These are phyloP conservation scores for Xylaria digitata DNA, from an alignment of 2,329 filamentous ascomycete species.

Conservation along the genomic window DNA sequence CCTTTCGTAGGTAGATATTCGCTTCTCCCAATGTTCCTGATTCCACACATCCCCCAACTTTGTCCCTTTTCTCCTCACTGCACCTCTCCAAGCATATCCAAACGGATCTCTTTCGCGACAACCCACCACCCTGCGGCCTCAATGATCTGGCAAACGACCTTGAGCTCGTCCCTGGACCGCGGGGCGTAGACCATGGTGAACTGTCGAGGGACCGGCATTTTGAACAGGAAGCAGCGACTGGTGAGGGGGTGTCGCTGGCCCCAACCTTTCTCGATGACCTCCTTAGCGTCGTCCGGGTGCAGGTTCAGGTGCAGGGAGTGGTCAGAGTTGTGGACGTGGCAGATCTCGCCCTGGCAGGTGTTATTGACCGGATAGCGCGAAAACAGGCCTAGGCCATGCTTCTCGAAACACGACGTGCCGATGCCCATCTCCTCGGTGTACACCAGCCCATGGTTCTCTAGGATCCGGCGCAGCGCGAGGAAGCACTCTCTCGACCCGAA, in stretches of 20 bases:
- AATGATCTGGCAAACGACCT: constrained; percentile 75
- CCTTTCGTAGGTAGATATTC: background rate
- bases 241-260: constrained; percentile 78
- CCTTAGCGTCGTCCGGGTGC: constrained; percentile 79
- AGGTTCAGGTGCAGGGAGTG: constrained; percentile 82
- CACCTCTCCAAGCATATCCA: constrained; percentile 38
- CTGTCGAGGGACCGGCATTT: constrained; percentile 75
- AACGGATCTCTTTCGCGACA: constrained; percentile 47
- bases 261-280: constrained; percentile 81
- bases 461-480: constrained; percentile 62
- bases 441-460: constrained; percentile 62
- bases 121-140: constrained; percentile 73
- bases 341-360: constrained; percentile 83
- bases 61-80: background rate
- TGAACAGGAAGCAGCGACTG: constrained; percentile 64
- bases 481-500: constrained; percentile 66
- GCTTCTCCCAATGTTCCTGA: background rate
- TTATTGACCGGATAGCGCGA: constrained; percentile 72
- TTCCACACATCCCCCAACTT: background rate
- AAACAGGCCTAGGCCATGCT: constrained; percentile 82
- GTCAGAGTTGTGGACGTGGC: constrained; percentile 81
- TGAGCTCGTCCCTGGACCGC: constrained; percentile 71
- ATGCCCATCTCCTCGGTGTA: constrained; percentile 65
- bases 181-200: constrained; percentile 89
- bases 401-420: constrained; percentile 81